Conservation (phyloP, 2,329 filamentous ascomycete species). For the Ophiostoma ulmi region DNA sequence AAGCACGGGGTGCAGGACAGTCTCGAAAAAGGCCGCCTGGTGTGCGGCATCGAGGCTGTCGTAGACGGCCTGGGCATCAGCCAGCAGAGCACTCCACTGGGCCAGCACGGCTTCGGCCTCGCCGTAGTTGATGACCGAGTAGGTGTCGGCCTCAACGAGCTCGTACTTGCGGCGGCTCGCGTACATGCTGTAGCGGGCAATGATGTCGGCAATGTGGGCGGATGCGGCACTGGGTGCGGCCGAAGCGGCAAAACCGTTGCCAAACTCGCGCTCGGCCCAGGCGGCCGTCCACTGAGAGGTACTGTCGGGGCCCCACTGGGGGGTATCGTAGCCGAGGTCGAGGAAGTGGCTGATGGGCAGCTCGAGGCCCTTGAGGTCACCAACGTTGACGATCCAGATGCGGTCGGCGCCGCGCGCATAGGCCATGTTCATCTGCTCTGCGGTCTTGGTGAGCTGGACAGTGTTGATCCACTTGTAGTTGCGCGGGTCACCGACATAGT, state of each 20-base stretch:
- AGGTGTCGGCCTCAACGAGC: conserved; percentile 53
- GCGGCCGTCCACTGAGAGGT: conserved; percentile 51
- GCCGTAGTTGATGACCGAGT: conserved; percentile 58
- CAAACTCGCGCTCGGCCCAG: conserved; percentile 53
- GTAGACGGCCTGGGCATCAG: conserved; percentile 52
- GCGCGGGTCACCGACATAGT: conserved; percentile 47
- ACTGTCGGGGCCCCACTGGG: conserved; percentile 49
- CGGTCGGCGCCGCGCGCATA: conserved; percentile 53
- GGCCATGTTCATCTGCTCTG: conserved; percentile 56
- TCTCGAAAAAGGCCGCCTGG: conserved; percentile 58
- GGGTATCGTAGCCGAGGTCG: conserved; percentile 61
- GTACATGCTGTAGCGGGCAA: conserved; percentile 52
- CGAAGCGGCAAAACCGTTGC: conserved; percentile 39
- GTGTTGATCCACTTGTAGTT: conserved; percentile 60
- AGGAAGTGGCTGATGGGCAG: conserved; percentile 63
- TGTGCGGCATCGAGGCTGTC: conserved; percentile 45
- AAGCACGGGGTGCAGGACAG: conserved; percentile 55
- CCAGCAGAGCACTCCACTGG: conserved; percentile 50
- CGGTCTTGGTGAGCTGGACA: conserved; percentile 56
- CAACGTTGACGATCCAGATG: conserved; percentile 64
- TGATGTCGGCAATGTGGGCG: conserved; percentile 45
- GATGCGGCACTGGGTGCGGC: conserved; percentile 35
- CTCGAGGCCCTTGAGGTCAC: conserved; percentile 60
- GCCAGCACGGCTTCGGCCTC: conserved; percentile 55
- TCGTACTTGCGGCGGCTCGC: conserved; percentile 58